These are phyloP conservation scores for Rutstroemia sp. DNA, from an alignment of 2,329 filamentous ascomycete species.

Conservation along the genomic window DNA sequence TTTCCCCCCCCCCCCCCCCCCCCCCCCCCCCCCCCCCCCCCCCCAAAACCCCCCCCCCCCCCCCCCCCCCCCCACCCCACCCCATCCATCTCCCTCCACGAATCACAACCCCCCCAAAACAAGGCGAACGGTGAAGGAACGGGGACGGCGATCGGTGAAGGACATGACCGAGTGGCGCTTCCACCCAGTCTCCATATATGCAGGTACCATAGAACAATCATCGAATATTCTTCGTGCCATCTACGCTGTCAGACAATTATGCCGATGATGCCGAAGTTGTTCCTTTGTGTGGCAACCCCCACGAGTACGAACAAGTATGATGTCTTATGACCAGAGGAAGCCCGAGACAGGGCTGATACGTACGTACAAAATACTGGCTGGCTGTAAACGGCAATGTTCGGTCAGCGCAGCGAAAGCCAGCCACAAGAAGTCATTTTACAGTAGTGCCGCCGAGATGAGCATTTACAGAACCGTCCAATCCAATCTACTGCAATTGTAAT, in stretches of 20 bases:
- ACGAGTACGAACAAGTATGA: neutral
- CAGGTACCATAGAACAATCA: neutral
- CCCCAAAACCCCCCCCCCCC: no score
- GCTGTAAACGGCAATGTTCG: no score
- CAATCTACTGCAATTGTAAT: neutral
- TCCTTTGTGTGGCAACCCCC: neutral
- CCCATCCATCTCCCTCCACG: no score
- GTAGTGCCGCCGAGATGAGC: neutral
- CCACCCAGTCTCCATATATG: neutral
- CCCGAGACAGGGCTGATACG: no score
- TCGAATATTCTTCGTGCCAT: neutral
- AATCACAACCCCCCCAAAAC: no score
- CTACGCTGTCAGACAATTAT: no score
- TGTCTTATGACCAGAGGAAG: neutral
- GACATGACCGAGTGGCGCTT: neutral
- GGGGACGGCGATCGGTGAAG: neutral
- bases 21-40: no score
- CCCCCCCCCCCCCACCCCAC: no score
- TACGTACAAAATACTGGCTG: no score
- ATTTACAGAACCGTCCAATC: neutral
- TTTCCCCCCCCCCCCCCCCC: no score
- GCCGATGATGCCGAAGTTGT: neutral
- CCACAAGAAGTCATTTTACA: no score
- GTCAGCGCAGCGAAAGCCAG: no score
- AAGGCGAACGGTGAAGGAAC: neutral